These are phyloP conservation scores for Sarcodon sp. DNA, from an alignment of 768 basidiomycete genomes.

Conservation along the genomic window DNA sequence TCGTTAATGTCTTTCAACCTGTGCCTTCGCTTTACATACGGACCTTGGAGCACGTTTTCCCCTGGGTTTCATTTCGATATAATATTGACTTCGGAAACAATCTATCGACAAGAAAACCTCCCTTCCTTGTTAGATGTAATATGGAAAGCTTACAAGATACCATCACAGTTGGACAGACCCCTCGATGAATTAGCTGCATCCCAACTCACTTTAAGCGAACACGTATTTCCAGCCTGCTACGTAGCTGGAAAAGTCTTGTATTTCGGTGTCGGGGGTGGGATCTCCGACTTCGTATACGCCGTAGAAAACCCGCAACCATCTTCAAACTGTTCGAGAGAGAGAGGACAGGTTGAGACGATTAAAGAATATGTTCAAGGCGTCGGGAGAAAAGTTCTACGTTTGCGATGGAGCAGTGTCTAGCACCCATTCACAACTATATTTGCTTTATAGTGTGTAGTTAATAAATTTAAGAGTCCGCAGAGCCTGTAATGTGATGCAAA, in stretches of 20 bases:
- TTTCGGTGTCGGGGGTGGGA: constrained; percentile 90
- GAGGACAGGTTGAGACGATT: constrained; percentile 40
- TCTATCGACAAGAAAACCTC: constrained; percentile 64
- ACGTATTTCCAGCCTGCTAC: constrained; percentile 30
- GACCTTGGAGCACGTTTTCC: constrained; percentile 58
- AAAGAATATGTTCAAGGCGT: constrained; percentile 62
- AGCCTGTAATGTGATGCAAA: too few relatives aligned
- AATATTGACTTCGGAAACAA: constrained; percentile 86
- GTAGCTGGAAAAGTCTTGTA: constrained; percentile 89
- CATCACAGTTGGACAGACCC: not conserved
- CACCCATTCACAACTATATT: too few relatives aligned
- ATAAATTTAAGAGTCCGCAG: too few relatives aligned
- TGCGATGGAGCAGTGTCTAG: constrained; percentile 30
- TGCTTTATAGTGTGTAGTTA: too few relatives aligned
- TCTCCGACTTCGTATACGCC: constrained; percentile 55
- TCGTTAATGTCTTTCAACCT: constrained; percentile 46
- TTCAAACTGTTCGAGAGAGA: constrained; percentile 4
- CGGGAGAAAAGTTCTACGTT: constrained; percentile 54
- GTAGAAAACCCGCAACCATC: constrained; percentile 24
- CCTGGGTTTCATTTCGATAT: constrained; percentile 40
- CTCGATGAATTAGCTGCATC: not conserved
- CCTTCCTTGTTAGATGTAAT: constrained; percentile 44
- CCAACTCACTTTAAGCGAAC: not conserved
- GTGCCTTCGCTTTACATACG: constrained; percentile 62
- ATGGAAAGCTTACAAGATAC: constrained; percentile 19